Base-by-base conservation (phyloP, 176 grass and related monocot species). In the Poa pratensis region DNA sequence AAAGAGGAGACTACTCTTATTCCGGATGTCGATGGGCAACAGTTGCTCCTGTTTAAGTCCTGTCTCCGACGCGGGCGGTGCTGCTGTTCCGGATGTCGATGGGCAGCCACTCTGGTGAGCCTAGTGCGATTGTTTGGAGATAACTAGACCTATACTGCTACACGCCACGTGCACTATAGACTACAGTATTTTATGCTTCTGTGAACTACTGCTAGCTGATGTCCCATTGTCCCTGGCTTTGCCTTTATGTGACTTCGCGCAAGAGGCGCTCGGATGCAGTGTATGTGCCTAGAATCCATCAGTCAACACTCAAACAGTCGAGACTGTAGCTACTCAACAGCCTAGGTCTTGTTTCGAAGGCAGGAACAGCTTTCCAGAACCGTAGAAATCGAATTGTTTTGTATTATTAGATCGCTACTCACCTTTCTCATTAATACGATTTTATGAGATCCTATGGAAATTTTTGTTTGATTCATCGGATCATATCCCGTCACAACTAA, bases 141-240 rank as follows among this genome's bases (percentile, higher is more conserved):
- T 35, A 5, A 35, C 34, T 35, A 35, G 34, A 35, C 34, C 34
- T 35, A 35, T 35, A 35, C 34, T 40, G 37, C 4, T 42, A 16
- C 14, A 13, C 58, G 26, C 58, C 10, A 26, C 10, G 24, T 65
- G 27, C 16, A 65, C 62, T 19, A 15, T 6, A 66, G 28, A 66
- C 28, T 66, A 66, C 63, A 66, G 63, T 66, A 66, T 66, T 66
- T 66, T 66, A 66, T 66, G 63, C 63, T 66, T 34, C 7, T 32
- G 63, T 66, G 26, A 18, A 28, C 30, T 34, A 35, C 63, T 40
- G 39, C 39, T 40, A 66, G 63, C 1, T 34, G 13, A 53, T 53
- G 50, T 53, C 50, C 50, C 50, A 5, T 18, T 53, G 50, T 53
- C 50, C 50, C 50, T 53, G 48, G 13, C 48, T 50, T 50, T 50